phyloP scores from a whole-genome alignment of 2,329 filamentous ascomycete species.

The Ciborinia camelliae region DNA sequence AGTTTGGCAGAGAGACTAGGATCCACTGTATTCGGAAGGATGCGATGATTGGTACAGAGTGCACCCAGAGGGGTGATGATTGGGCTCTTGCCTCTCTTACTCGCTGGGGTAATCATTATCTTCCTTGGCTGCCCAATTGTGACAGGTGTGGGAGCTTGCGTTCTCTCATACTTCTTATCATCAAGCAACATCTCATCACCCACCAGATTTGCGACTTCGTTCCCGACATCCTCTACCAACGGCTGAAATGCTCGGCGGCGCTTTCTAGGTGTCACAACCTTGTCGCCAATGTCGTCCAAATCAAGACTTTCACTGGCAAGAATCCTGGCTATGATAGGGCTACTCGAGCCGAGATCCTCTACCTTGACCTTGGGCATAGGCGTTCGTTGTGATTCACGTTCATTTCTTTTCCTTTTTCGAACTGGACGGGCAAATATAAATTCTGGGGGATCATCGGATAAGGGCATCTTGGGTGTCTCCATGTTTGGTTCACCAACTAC shows the following conservation, averaged over 20 bases:
- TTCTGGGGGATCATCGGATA: conserved; percentile 28
- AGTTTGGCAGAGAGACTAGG: conserved; percentile 23
- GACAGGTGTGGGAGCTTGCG: neutral
- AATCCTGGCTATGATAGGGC: conserved; percentile 28
- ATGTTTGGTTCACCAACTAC: neutral
- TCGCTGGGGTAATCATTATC: conserved; percentile 18
- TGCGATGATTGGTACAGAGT: conserved; percentile 31
- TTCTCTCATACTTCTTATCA: conserved; percentile 9
- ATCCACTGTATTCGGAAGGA: conserved; percentile 30
- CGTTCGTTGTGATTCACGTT: conserved; percentile 17
- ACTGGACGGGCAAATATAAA: conserved; percentile 30
- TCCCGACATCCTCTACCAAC: neutral
- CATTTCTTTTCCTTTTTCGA: conserved; percentile 31
- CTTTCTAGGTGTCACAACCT: conserved; percentile 38
- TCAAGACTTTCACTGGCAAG: conserved; percentile 37
- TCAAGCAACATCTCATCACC: conserved; percentile 4
- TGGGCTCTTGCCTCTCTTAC: conserved; percentile 1
- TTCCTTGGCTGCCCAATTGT: neutral
- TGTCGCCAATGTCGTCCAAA: conserved; percentile 39
- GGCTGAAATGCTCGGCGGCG: conserved; percentile 20
- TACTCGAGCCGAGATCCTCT: conserved; percentile 32
- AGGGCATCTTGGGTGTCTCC: neutral
- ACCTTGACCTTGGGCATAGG: conserved; percentile 30
- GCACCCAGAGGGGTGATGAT: conserved; percentile 27
- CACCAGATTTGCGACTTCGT: neutral